A percentile compares a stretch with the other conserved stretches of the same genome.
Conservation (phyloP, 129 eudicot species). For the Deinandra increscens region DNA sequence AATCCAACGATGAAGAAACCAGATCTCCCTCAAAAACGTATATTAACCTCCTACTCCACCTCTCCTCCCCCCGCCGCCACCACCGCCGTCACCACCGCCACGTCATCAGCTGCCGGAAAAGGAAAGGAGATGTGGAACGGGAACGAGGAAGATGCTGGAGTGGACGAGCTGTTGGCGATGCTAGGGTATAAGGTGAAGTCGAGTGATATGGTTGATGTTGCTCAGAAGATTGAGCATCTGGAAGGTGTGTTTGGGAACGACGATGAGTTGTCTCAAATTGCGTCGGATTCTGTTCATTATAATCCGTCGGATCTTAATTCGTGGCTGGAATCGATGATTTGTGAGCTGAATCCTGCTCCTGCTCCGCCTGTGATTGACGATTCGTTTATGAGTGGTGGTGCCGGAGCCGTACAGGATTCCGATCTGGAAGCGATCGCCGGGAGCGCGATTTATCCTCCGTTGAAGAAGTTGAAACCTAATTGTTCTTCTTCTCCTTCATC, state of each 20-base stretch:
- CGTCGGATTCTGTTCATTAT: constrained; percentile 60
- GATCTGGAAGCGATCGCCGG: constrained; percentile 71
- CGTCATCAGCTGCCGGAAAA: constrained; percentile 26
- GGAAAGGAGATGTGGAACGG: constrained; percentile 39
- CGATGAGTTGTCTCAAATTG: constrained; percentile 46
- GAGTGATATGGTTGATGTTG: constrained; percentile 75
- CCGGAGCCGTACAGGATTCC: constrained; percentile 11
- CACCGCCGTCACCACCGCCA: constrained; percentile 26
- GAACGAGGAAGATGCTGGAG: constrained; percentile 46
- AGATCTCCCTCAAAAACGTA: constrained; percentile 16
- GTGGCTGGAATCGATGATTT: constrained; percentile 71
- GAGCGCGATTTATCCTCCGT: constrained; percentile 47
- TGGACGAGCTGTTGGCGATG: constrained; percentile 66
- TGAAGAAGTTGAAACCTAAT: constrained; percentile 39
- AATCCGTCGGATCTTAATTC: constrained; percentile 70
- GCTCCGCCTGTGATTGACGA: constrained; percentile 13
- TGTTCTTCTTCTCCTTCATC: constrained; percentile 14
- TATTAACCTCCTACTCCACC: neutral
- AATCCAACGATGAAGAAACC: constrained; percentile 34
- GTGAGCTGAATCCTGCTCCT: constrained; percentile 42
- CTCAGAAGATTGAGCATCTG: constrained; percentile 69
- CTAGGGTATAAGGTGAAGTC: constrained; percentile 74
- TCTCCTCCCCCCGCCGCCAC: constrained; percentile 3
- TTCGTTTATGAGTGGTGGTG: constrained; percentile 24
- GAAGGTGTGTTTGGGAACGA: constrained; percentile 51